Percentiles rank a stretch among this genome's conserved stretches.
Evolutionary conservation across 2,329 filamentous ascomycete genomes (phyloP).

Genomic region (Colletotrichum chrysophilum): DNA sequence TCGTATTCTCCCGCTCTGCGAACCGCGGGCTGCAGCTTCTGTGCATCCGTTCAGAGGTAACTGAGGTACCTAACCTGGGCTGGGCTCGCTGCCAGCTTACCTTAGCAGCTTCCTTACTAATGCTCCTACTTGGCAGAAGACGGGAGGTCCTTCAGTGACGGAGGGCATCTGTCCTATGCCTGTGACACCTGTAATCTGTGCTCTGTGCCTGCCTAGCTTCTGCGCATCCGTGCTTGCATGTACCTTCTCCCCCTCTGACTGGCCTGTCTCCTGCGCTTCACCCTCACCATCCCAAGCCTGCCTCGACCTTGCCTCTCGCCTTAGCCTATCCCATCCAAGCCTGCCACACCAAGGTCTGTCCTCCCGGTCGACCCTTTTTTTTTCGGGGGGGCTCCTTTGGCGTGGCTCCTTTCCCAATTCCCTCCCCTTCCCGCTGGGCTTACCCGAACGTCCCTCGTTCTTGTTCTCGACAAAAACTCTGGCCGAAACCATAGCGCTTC

Average conservation of each 20-base stretch:
- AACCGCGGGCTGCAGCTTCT: slow-evolving; percentile 5
- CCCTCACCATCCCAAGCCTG: slow-evolving; percentile 2
- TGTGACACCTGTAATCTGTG: not conserved
- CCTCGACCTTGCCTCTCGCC: slow-evolving; percentile 8
- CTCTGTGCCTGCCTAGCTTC: not conserved
- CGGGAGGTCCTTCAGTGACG: not conserved
- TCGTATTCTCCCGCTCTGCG: not conserved
- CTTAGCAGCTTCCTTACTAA: not conserved
- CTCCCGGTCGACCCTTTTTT: slow-evolving; percentile 21
- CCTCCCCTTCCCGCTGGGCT: slow-evolving; percentile 16
- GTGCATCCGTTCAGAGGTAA: not conserved
- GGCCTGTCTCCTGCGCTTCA: not conserved
- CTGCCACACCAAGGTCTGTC: slow-evolving; percentile 3
- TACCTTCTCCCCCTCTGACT: not conserved
- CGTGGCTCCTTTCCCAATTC: slow-evolving; percentile 18
- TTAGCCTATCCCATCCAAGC: slow-evolving; percentile 19
- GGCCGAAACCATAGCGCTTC: slow-evolving; percentile 3
- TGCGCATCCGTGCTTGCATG: slow-evolving; percentile 1
- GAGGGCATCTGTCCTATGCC: not conserved
- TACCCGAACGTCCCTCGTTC: slow-evolving; percentile 17
- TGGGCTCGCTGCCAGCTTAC: not conserved
- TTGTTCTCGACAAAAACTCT: slow-evolving; percentile 10
- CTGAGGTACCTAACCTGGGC: not conserved
- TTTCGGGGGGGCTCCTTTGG: slow-evolving; percentile 1
- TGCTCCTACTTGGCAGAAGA: not conserved